Percentiles rank a stretch among this genome's conserved stretches.
Evolutionary conservation across 345 rosid species (phyloP).

Genomic region (Pistacia integerrima): DNA sequence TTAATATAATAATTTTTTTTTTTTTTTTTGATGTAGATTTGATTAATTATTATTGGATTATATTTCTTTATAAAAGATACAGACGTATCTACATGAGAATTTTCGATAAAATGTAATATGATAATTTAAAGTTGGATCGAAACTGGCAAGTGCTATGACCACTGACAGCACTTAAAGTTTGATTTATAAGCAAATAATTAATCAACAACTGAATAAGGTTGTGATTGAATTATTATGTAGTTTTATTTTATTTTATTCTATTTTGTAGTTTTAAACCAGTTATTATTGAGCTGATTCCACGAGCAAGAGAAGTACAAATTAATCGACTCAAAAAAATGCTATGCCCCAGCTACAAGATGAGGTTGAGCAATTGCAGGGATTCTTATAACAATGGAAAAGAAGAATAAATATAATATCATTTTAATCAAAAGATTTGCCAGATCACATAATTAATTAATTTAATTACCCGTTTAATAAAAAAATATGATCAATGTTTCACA

Average conservation of each 20-base stretch:
- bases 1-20: too few species aligned
- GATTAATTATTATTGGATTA: too few species aligned
- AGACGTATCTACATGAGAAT: too few species aligned
- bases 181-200: too few species aligned
- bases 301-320: background rate
- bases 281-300: background rate
- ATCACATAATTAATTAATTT: background rate
- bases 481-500: background rate
- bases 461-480: background rate
- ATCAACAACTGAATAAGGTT: too few species aligned
- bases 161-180: too few species aligned
- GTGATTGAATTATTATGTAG: background rate
- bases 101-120: too few species aligned
- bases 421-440: slow-evolving; percentile 12
- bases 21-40: too few species aligned
- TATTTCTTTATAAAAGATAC: too few species aligned
- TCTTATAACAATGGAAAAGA: background rate
- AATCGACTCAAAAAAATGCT: background rate
- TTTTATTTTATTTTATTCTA: background rate
- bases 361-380: background rate
- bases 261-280: background rate
- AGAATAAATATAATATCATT: background rate
- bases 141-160: too few species aligned
- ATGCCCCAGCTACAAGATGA: background rate
- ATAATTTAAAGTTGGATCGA: too few species aligned